Evolutionary conservation across 352 stramenopile genomes (phyloP).

Genomic region (Phytophthora fragariaefolia): DNA sequence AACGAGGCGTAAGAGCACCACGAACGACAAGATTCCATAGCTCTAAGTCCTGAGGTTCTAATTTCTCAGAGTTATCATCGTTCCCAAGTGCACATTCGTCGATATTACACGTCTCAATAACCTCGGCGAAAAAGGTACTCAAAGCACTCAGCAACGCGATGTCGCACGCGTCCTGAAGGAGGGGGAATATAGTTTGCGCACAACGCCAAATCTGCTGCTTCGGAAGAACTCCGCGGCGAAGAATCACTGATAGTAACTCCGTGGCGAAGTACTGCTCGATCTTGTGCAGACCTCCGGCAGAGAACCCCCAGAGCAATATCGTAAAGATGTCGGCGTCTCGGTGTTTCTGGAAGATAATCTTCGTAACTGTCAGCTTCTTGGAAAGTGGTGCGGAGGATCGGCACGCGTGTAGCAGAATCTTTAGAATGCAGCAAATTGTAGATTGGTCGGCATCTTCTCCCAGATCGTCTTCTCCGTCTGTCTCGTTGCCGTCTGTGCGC

Average conservation of each 20-base stretch:
- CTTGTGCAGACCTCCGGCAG: slow-evolving; percentile 37
- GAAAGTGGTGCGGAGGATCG: slow-evolving; percentile 71
- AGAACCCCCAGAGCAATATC: slow-evolving; percentile 44
- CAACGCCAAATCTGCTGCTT: slow-evolving; percentile 63
- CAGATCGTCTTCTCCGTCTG: slow-evolving; percentile 41
- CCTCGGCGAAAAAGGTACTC: slow-evolving; percentile 71
- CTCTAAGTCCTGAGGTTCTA: slow-evolving; percentile 38
- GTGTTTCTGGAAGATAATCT: slow-evolving; percentile 28
- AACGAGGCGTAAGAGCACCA: slow-evolving; percentile 44
- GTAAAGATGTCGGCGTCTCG: slow-evolving; percentile 52
- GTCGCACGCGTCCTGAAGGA: slow-evolving; percentile 47
- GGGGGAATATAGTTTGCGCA: slow-evolving; percentile 49
- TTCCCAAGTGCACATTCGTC: slow-evolving; percentile 40
- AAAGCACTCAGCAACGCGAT: slow-evolving; percentile 55
- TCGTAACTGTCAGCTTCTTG: slow-evolving; percentile 55
- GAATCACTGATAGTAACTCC: slow-evolving; percentile 66
- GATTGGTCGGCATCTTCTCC: slow-evolving; percentile 74
- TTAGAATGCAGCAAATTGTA: slow-evolving; percentile 72
- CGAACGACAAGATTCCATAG: slow-evolving; percentile 60
- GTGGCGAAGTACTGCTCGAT: slow-evolving; percentile 72
- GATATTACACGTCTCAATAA: slow-evolving; percentile 63
- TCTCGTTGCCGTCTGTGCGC: slow-evolving; percentile 17
- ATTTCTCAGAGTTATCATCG: slow-evolving; percentile 8
- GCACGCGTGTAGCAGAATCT: slow-evolving; percentile 73
- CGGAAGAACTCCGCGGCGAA: slow-evolving; percentile 59